phyloP scores from a whole-genome alignment of 768 basidiomycete genomes.

The Tephrocybe sp. region DNA sequence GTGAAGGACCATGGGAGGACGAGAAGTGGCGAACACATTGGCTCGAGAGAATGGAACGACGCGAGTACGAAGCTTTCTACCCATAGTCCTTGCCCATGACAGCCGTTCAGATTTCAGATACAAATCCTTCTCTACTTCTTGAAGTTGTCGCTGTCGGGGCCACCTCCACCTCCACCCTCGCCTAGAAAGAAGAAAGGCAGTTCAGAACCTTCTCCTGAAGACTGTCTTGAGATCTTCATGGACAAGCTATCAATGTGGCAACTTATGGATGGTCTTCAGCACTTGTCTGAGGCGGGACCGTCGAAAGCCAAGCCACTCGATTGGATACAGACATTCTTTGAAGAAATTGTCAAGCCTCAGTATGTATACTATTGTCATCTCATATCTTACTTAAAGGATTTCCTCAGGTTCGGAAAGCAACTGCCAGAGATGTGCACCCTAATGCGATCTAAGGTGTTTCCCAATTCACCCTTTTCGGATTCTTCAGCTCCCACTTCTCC shows the following conservation, averaged over 20 bases:
- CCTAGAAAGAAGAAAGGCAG: slow-evolving; percentile 32
- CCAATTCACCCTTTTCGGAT: slow-evolving; percentile 56
- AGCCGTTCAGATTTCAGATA: slow-evolving; percentile 55
- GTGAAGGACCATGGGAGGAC: slow-evolving; percentile 42
- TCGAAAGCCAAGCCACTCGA: slow-evolving; percentile 40
- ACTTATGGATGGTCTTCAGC: slow-evolving; percentile 41
- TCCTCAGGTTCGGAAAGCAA: slow-evolving; percentile 48
- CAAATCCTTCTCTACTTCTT: slow-evolving; percentile 72
- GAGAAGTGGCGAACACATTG: slow-evolving; percentile 53
- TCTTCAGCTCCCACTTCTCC: slow-evolving; percentile 43
- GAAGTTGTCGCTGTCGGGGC: slow-evolving; percentile 59
- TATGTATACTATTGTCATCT: slow-evolving; percentile 29
- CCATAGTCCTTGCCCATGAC: background rate
- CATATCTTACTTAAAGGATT: background rate
- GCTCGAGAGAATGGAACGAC: slow-evolving; percentile 64
- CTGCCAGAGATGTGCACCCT: slow-evolving; percentile 55
- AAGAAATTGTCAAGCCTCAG: slow-evolving; percentile 64
- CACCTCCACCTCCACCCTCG: slow-evolving; percentile 27
- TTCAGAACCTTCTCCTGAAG: slow-evolving; percentile 33
- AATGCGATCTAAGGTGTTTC: slow-evolving; percentile 66
- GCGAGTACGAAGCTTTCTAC: slow-evolving; percentile 44
- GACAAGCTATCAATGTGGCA: slow-evolving; percentile 82
- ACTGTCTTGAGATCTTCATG: slow-evolving; percentile 70
- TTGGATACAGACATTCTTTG: slow-evolving; percentile 74
- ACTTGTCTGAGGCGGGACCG: slow-evolving; percentile 13